phyloP scores from a whole-genome alignment of 495 filamentous ascomycete genomes.

The Xylaria palmicola region DNA sequence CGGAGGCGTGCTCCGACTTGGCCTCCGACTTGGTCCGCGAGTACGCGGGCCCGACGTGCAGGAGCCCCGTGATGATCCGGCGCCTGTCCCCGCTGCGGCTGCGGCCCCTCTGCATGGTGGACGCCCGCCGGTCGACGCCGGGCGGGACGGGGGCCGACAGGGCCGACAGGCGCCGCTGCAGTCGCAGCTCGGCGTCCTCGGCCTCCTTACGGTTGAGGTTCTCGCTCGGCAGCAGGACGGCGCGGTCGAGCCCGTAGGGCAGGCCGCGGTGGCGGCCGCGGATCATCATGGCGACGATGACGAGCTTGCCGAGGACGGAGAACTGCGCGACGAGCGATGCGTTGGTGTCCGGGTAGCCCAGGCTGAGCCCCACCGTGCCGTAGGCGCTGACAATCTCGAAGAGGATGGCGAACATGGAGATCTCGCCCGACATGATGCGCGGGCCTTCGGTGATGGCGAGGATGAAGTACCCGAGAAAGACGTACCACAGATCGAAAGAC shows the following conservation, averaged over 20 bases:
- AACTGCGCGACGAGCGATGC: constrained; percentile 81
- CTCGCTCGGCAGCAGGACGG: constrained; percentile 80
- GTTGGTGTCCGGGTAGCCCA: constrained; percentile 75
- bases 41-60: constrained; percentile 39
- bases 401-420: constrained; percentile 77
- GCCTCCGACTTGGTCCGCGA: constrained; percentile 18
- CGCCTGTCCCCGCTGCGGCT: constrained; percentile 31
- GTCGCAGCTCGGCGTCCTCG: constrained; percentile 53
- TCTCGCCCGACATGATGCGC: constrained; percentile 55
- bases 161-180: constrained; percentile 56
- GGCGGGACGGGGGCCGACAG: constrained; percentile 40
- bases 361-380: constrained; percentile 86
- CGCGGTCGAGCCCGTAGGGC: constrained; percentile 87
- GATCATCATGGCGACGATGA: constrained; percentile 91
- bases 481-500: constrained; percentile 93
- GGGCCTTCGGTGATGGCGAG: constrained; percentile 79
- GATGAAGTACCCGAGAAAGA: constrained; percentile 85
- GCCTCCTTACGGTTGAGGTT: constrained; percentile 69
- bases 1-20: constrained; percentile 13
- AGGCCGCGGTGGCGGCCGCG: constrained; percentile 90
- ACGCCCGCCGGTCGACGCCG: constrained; percentile 18
- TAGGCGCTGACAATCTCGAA: constrained; percentile 94
- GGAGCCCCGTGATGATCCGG: constrained; percentile 32
- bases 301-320: constrained; percentile 75
- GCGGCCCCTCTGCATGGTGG: constrained; percentile 20